A percentile compares a stretch with the other conserved stretches of the same genome.
Evolutionary conservation across 108 stramenopile genomes (phyloP).

Genomic region (Pseudonitzschia multiseries): DNA sequence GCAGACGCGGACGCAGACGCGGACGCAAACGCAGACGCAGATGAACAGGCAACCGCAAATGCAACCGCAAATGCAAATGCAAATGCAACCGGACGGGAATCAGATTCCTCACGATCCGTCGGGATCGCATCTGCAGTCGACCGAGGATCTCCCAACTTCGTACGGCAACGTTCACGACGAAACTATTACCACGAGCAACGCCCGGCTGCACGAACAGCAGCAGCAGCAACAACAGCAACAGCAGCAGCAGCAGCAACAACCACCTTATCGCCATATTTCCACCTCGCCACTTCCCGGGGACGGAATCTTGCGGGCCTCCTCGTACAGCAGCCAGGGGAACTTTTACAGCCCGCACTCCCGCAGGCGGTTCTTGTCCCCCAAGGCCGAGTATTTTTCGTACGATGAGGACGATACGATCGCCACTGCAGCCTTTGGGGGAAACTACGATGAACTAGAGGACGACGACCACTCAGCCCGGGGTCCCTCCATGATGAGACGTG

Average conservation of each 20-base stretch:
- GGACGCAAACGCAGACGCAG: no score
- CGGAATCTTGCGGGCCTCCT: neutral
- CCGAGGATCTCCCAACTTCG: neutral
- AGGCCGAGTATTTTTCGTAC: constrained; percentile 8
- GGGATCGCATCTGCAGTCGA: neutral
- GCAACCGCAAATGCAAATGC: no score
- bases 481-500: no score
- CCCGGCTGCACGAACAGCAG: constrained; percentile 6
- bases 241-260: neutral
- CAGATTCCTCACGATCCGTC: neutral
- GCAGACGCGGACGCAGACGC: neutral
- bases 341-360: constrained; percentile 4
- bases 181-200: constrained; percentile 7
- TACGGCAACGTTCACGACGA: neutral
- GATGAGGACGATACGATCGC: constrained; percentile 12
- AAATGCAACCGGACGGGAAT: no score
- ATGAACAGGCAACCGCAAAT: no score
- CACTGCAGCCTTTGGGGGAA: constrained; percentile 5
- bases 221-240: constrained; percentile 16
- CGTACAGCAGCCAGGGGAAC: constrained; percentile 15
- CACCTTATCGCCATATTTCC: neutral
- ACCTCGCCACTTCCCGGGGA: neutral
- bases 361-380: constrained; percentile 1
- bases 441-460: neutral
- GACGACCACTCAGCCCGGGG: neutral